Base-by-base conservation (phyloP, 306 rosid genomes). In the Quercus rubra region DNA sequence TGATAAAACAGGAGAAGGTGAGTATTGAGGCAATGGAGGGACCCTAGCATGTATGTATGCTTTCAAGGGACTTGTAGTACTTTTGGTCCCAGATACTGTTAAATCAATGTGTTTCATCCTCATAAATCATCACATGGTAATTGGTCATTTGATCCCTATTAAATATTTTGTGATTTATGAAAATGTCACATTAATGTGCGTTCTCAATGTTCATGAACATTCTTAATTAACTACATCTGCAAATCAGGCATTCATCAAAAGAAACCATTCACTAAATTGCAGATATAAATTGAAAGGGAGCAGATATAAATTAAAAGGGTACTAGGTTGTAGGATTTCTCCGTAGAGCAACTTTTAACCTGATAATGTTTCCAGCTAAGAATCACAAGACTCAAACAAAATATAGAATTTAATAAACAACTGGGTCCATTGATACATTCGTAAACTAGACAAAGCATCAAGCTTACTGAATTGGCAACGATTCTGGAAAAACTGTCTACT, bases 21-120 rank as follows among this genome's bases (percentile, higher is more conserved):
- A 74, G 72, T 63, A 62, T 78, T 64, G 83, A 89, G 52, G 87
- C 84, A 41, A 87, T 81, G 87, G 91, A 86, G 64, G 90, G 81
- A 72, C 87, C 88, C 28, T 90, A 90, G 80, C 10, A 35, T 62
- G 59, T 49, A 58, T 35, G 74, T 49, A 51, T 35, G 74, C 55
- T 72, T 74, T 41, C 14, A 69, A 73, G 58, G 64, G 23, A 38
- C 25, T 4, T 72, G 6, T 67, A 73, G 15, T 55, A 51, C 52
- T 75, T 25, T 73, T 62, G 17, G 19, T 46, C 33, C 74, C 14
- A 17, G 8, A 70, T 70, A 35, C 41, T 8, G 17, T 43, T 2
- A 11, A 20, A 49, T 49, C 5, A 49, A 49, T 49, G 35, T 57
- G 56, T 64, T 49, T 55, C 66, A 59, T 1, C 62, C 77, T 74